Evolutionary conservation across 208 protist genomes (phyloP).

Genomic region (Wallacemonas sp.): DNA sequence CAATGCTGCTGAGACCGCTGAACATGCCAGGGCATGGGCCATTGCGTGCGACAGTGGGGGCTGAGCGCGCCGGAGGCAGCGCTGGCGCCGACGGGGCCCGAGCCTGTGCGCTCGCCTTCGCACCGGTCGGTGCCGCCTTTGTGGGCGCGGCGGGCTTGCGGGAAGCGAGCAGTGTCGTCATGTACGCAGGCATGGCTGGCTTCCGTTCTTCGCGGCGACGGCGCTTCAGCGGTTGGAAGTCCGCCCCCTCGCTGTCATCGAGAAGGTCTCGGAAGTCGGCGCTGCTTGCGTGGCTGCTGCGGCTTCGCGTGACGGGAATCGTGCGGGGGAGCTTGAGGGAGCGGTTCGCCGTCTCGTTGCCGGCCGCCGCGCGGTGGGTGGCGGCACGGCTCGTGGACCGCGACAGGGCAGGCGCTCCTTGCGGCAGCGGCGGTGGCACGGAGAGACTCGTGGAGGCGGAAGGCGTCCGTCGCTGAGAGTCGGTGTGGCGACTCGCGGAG

Average conservation of each 20-base stretch:
- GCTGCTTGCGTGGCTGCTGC: slow-evolving; percentile 2
- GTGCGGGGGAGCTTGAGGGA: not conserved
- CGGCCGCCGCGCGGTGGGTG: not conserved
- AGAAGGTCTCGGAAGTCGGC: not conserved
- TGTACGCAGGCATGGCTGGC: slow-evolving; percentile 7
- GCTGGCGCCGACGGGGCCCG: too few species aligned
- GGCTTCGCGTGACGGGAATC: slow-evolving; percentile 6
- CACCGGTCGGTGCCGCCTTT: not conserved
- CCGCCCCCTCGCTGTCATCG: not conserved
- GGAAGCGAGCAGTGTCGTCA: not conserved
- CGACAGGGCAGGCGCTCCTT: not conserved
- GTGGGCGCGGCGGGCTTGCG: not conserved
- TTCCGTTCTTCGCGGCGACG: slow-evolving; percentile 1
- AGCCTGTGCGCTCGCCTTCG: not conserved
- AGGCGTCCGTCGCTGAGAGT: not conserved
- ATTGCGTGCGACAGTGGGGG: not conserved
- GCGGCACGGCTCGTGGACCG: slow-evolving; percentile 1
- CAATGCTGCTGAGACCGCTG: slow-evolving; percentile 52
- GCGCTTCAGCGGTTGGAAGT: slow-evolving; percentile 4
- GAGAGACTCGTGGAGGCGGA: not conserved
- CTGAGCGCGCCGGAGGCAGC: too few species aligned
- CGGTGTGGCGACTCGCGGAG: not conserved
- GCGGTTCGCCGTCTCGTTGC: not conserved
- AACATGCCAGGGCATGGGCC: slow-evolving; percentile 51
- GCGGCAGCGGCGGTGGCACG: not conserved